Base-by-base conservation (phyloP, 495 filamentous ascomycete species). In the Articulospora tetracladia region DNA sequence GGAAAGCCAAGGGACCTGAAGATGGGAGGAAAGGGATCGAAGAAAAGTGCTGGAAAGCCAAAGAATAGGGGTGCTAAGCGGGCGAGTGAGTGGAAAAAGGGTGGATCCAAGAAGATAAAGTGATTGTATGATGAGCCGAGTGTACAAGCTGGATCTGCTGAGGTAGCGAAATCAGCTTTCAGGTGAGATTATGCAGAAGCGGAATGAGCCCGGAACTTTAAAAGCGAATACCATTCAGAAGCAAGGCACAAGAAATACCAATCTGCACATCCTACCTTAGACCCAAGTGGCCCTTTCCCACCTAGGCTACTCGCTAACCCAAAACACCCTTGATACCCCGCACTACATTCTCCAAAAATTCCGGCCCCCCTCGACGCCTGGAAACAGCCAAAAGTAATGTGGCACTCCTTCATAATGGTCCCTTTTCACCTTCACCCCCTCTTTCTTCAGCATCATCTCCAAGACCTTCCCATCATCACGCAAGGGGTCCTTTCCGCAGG, bases 21-120 rank as follows among this genome's bases (percentile, higher is more conserved):
- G 68, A 80, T 85, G 32, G 75, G 83, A 30, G 77, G 76, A 22
- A 69, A 73, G 44, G 57, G 47, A 25, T 26, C 11, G 8, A 27
- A 66, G 20, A 74, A 70, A 62, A 62, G 47, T 25, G 69, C 68
- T 53, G 71, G 74, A 20, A 84, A 80, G 57, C 68, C 74, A 25
- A 85, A 83, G 66, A 71, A 69, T 8, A 79, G 76, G 61, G 79
- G 80, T 25, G 69, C 77, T 57, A 80, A 76, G 67, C 81, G 89
- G 61, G 84, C 84, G 17, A 81, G 81, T 3, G 86, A 86, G 24
- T 93, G 89, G 80, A 86, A 82, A 69, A 81, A 80, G 63, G 74
- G 77, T 30, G 77, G 77, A 53, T 78, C 79, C 30, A 79, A 78
- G 64, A 79, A 76, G 58, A 17, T 23, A 23, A 60, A 41, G 27